Evolutionary conservation across 2,329 filamentous ascomycete species (phyloP).

Genomic region (Aureobasidium sp.): DNA sequence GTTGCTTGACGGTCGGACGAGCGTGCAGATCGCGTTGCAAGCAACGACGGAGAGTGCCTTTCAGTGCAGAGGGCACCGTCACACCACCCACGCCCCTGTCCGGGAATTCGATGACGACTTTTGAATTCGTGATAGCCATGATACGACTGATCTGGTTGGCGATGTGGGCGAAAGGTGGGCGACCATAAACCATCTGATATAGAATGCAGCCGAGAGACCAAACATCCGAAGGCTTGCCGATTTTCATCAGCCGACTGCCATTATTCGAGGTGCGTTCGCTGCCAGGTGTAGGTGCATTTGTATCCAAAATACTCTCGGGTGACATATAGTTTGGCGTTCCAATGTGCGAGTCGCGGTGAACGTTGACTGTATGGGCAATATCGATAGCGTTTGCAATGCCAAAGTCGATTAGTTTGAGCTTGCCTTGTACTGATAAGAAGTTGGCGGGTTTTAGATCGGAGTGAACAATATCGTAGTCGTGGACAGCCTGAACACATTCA

Average conservation of each 20-base stretch:
- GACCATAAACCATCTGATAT: slow-evolving; percentile 97
- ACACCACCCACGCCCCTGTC: slow-evolving; percentile 58
- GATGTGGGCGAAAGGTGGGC: slow-evolving; percentile 91
- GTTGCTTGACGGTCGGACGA: slow-evolving; percentile 49
- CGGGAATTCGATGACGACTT: slow-evolving; percentile 64
- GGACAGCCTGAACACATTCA: slow-evolving; percentile 83
- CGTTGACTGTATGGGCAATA: slow-evolving; percentile 90
- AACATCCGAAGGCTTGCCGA: slow-evolving; percentile 91
- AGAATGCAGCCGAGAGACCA: slow-evolving; percentile 96
- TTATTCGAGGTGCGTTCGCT: slow-evolving; percentile 28
- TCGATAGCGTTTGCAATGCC: slow-evolving; percentile 97
- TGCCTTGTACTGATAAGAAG: slow-evolving; percentile 84
- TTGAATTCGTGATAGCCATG: slow-evolving; percentile 75
- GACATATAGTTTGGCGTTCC: slow-evolving; percentile 99
- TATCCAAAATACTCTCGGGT: slow-evolving; percentile 85
- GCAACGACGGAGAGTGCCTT: slow-evolving; percentile 49
- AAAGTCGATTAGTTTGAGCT: slow-evolving; percentile 94
- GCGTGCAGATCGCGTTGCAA: slow-evolving; percentile 50
- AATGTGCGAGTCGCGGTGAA: slow-evolving; percentile 90
- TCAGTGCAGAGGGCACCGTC: slow-evolving; percentile 46
- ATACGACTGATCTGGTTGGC: slow-evolving; percentile 78
- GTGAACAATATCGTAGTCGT: slow-evolving; percentile 86
- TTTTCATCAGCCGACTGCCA: slow-evolving; percentile 58
- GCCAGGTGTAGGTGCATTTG: slow-evolving; percentile 51
- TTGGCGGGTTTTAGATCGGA: slow-evolving; percentile 96